These are phyloP conservation scores for Yarrowia bubula DNA, from an alignment of 805 yeast genomes.

Conservation along the genomic window DNA sequence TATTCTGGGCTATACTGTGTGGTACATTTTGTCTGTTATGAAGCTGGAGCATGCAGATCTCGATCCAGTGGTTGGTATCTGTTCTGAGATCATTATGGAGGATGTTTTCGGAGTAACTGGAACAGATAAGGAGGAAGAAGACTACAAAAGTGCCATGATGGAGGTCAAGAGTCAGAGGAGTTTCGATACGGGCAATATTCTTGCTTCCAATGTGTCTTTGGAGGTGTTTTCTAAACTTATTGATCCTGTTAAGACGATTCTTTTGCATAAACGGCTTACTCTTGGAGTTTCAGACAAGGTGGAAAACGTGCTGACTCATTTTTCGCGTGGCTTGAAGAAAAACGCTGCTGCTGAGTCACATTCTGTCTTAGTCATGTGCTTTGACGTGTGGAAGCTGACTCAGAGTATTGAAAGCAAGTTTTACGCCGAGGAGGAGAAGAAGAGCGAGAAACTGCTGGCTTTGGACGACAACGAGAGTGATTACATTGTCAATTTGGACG, in stretches of 20 bases:
- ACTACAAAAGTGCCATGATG: conserved; percentile 77
- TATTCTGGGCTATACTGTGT: conserved; percentile 84
- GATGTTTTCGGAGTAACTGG: conserved; percentile 91
- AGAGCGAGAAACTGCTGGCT: conserved; percentile 30
- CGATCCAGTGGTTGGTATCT: conserved; percentile 56
- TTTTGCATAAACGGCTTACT: conserved; percentile 63
- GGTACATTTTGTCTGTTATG: conserved; percentile 61
- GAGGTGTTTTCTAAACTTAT: conserved; percentile 56
- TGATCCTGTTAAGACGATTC: conserved; percentile 62
- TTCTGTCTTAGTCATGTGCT: conserved; percentile 67
- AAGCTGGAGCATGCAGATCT: conserved; percentile 62
- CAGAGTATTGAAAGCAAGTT: conserved; percentile 34
- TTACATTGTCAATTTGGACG: conserved; percentile 69
- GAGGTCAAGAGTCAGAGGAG: conserved; percentile 90
- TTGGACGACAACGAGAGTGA: conserved; percentile 49
- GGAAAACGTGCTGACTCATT: conserved; percentile 73
- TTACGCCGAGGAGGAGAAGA: conserved; percentile 32
- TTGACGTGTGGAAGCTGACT: conserved; percentile 60
- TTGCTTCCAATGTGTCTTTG: conserved; percentile 63
- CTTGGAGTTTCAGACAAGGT: conserved; percentile 69
- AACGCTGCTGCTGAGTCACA: conserved; percentile 59
- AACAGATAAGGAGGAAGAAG: conserved; percentile 92
- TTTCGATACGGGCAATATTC: conserved; percentile 78
- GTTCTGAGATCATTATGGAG: conserved; percentile 80
- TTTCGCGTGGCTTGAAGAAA: conserved; percentile 72